Evolutionary conservation across 805 yeast genomes (phyloP), one percentile per base, ranked within the genome.

Genomic region (Yarrowia sp.): DNA sequence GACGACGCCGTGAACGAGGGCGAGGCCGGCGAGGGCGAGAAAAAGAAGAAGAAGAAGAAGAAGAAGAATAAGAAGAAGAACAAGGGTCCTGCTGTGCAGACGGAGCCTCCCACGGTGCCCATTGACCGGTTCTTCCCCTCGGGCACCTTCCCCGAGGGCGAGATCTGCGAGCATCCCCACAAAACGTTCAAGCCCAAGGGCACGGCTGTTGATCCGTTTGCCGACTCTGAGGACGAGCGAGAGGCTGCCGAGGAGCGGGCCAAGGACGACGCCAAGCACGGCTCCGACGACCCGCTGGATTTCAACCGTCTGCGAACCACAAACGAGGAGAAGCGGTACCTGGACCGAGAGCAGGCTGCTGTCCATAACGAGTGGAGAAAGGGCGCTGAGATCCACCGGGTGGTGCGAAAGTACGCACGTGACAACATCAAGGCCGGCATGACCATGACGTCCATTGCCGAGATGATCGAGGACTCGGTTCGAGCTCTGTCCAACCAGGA

Each of bases 341-440:
- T 88, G 73, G 95, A 90, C 73, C 84, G 91, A 70, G 83, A 82
- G 73, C 82, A 83, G 72, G 78, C 81, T 65, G 83, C 83, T 69
- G 84, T 82, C 67, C 91, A 96, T 90, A 89, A 92, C 72, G 97
- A 93, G 71, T 88, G 92, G 80, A 87, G 99, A 75, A 92, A 92
- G 76, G 99, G 93, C 69, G 97, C 98, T 1, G 99, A 95, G 77
- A 89, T 93, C 66, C 99, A 95, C 77, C 86, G 98, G 72, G 84
- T 97, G 74, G 98, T 91, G 11, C 86, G 99, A 74, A 86, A 86
- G 71, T 87, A 90, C 76, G 90, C 96, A 0, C 89, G 86, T 71
- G 84, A 87, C 70, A 82, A 82, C 70, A 84, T 95, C 73, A 86
- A 88, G 77, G 97, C 98, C 0, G 99, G 98, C 26, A 90, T 93